Base-by-base conservation (phyloP, 2,329 filamentous ascomycete species). In the Monilinia aucupariae region DNA sequence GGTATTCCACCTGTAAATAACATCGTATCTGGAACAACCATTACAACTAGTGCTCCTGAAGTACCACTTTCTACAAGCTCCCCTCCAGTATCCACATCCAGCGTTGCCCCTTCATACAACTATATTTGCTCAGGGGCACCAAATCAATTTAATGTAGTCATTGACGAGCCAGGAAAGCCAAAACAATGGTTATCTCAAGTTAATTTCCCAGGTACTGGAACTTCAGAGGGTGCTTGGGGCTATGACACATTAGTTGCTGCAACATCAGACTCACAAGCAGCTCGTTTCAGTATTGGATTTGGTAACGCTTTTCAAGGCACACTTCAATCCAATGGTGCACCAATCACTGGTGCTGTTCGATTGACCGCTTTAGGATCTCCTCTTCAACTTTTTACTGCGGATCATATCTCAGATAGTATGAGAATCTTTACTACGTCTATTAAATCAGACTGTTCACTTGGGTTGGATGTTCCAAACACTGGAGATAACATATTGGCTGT, bases 341-440 rank as follows among this genome's bases (percentile, higher is more conserved):
- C 49, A 22, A 59, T 54, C 12, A 54, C 45, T 50, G 66, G 22
- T 25, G 64, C 66, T 48, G 64, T 67, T 10, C 48, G 54, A 30
- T 20, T 39, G 25, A 37, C 34, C 8, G 43, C 65, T 41, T 25
- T 67, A 37, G 64, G 64, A n/a, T 64, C 66, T 4, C 37, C 64
- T 45, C 58, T 67, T n/a, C 66, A 67, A 41, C 27, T 67, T 13
- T 67, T 60, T 15, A 55, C 64, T 20, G 8, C 54, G 2, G 30
- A 47, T 8, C 63, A 66, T 53, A n/a, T 67, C 27, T 54, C 61
- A 9, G 15, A 34, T 20, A 62, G 53, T 34, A 65, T 67, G 63
- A 45, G 52, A 25, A 47, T 50, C 3, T 67, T 65, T 30, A 62
- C 45, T n/a, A 49, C 51, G 1, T 56, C 45, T n/a, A 20, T 66